Conservation (phyloP, 2,329 filamentous ascomycete species). For the Talaromyces sp. region DNA sequence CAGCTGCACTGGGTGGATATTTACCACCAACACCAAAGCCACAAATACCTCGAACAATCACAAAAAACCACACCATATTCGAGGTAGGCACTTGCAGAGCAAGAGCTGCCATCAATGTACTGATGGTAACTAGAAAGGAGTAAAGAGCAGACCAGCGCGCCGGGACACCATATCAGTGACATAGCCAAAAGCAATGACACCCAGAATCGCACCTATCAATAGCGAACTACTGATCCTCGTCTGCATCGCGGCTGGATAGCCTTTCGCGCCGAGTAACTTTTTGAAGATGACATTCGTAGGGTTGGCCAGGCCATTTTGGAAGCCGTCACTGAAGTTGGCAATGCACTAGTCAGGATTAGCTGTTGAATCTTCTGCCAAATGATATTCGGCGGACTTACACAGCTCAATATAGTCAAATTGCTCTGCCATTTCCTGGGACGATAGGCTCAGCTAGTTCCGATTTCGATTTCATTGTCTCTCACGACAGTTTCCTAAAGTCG, state of each 20-base stretch:
- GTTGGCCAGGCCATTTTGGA: constrained; percentile 33
- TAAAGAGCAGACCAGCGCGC: constrained; percentile 30
- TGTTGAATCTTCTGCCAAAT: neutral
- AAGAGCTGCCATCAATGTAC: constrained; percentile 38
- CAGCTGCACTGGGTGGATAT: too few species aligned
- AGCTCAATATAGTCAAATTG: constrained; percentile 32
- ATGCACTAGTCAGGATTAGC: constrained; percentile 25
- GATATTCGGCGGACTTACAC: constrained; percentile 25
- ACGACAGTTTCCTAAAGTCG: neutral
- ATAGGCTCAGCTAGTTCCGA: constrained; percentile 17
- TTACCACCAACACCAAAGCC: too few species aligned
- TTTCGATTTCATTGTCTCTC: neutral
- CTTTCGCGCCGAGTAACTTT: constrained; percentile 25
- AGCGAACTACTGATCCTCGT: constrained; percentile 34
- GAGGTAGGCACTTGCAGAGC: constrained; percentile 43
- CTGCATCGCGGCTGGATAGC: constrained; percentile 31
- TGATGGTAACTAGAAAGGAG: constrained; percentile 31
- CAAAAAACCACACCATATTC: too few species aligned
- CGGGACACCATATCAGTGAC: constrained; percentile 33
- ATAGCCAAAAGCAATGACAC: constrained; percentile 30
- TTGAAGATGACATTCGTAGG: constrained; percentile 37
- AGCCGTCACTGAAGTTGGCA: constrained; percentile 36
- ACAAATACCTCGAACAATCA: too few species aligned
- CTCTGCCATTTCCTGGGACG: constrained; percentile 29
- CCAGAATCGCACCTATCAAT: constrained; percentile 33